Evolutionary conservation across 352 stramenopile species (phyloP).

Genomic region (Phytophthora colocasiae): DNA sequence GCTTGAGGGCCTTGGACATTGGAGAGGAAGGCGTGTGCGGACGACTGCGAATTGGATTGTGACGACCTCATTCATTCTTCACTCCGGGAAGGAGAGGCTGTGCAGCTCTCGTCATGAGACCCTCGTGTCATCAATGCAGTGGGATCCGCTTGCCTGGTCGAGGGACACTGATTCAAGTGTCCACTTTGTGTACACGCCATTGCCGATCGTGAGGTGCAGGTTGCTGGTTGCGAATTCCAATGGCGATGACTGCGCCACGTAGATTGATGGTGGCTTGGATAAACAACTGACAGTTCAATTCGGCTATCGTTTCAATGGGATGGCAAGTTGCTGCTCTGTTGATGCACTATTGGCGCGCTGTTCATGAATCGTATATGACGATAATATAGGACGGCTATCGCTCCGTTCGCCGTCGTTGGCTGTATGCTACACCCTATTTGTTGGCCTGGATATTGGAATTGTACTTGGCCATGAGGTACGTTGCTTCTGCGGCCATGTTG

Average conservation of each 20-base stretch:
- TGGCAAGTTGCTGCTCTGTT: neutral
- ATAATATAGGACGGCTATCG: slow-evolving; percentile 5
- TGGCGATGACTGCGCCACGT: neutral
- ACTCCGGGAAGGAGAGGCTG: too few relatives aligned
- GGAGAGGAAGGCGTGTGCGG: slow-evolving; percentile 2
- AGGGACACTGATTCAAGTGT: too few relatives aligned
- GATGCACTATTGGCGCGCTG: neutral
- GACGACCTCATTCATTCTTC: neutral
- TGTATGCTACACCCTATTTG: slow-evolving; percentile 14
- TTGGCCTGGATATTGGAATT: slow-evolving; percentile 58
- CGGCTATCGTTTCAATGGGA: too few relatives aligned
- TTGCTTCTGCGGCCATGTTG: slow-evolving; percentile 71
- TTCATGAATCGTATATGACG: slow-evolving; percentile 8
- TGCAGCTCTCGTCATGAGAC: too few relatives aligned
- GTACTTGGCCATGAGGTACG: slow-evolving; percentile 80
- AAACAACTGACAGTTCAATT: neutral
- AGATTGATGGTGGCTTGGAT: neutral
- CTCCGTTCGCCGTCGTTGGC: too few relatives aligned
- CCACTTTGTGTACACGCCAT: too few relatives aligned
- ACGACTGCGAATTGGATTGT: slow-evolving; percentile 12
- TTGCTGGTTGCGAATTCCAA: too few relatives aligned
- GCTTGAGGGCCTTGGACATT: slow-evolving; percentile 37
- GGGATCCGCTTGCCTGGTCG: slow-evolving; percentile 2
- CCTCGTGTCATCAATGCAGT: neutral
- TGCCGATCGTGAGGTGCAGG: too few relatives aligned